Evolutionary conservation across 1,284 basidiomycete genomes (phyloP), one percentile per base, ranked within the genome.

Genomic region (Ustilago trichophora): DNA sequence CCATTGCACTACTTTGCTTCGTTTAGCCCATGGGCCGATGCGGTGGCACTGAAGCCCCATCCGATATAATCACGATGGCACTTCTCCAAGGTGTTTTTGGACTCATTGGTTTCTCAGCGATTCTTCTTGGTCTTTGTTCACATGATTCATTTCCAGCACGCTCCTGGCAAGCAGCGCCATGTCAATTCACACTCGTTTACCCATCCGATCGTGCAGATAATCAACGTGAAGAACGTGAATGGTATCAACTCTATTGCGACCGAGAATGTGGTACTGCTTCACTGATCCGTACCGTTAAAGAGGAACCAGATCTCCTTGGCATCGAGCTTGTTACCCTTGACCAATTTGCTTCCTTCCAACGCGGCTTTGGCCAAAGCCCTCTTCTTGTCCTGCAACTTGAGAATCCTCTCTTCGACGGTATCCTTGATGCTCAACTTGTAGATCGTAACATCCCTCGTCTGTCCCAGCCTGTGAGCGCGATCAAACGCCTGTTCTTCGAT

Each of bases 321-420:
- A 34, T 68, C 58, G 22, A 68, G 35, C 15, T 43, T 37, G 25
- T 89, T 88, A 18, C 76, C 65, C 76, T 90, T 89, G 86, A 90
- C 91, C 77, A 91, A 84, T 82, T 89, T 91, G 82, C 92, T 89
- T 18, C 94, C 95, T 31, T 91, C 90, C 37, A 98, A 83, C 0
- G 93, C 92, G 0, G 93, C 92, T 25, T 86, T 85, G 0, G 93
- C 88, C 1, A 98, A 85, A 44, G 88, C 88, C 9, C 93, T 87
- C 83, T 98, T 98, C 82, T 89, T 88, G 84, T 85, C 60, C 58
- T 83, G 65, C 57, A 90, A 87, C 71, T 85, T 85, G 27, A 93
- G 84, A 58, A 93, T 93, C 31, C 93, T 88, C 78, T 94, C 89
- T 76, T 98, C 95, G 10, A 98, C 91, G 0, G 93, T 95, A 38